Conservation (phyloP, 805 yeast genomes). For the Komagataella populi region DNA sequence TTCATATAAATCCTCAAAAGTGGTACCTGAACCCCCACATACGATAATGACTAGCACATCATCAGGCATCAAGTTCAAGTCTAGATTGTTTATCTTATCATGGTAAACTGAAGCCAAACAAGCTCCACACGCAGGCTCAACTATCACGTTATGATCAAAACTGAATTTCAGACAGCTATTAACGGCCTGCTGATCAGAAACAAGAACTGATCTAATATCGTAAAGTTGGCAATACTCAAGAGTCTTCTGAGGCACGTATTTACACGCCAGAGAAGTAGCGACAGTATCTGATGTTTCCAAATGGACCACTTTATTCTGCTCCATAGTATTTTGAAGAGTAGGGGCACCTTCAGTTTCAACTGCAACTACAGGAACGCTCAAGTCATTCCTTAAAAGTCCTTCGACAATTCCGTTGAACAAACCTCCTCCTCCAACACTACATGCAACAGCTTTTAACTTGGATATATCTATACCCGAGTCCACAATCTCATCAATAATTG, state of each 20-base stretch:
- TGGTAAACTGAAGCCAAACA: constrained; percentile 41
- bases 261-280: constrained; percentile 55
- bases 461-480: constrained; percentile 9
- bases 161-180: constrained; percentile 36
- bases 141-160: constrained; percentile 32
- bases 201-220: constrained; percentile 25
- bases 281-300: constrained; percentile 32
- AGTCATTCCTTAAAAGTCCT: constrained; percentile 24
- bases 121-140: constrained; percentile 70
- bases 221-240: constrained; percentile 28
- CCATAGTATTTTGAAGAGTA: constrained; percentile 37
- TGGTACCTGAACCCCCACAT: constrained; percentile 32
- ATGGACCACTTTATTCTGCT: constrained; percentile 26
- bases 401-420: constrained; percentile 35
- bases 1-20: neutral
- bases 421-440: constrained; percentile 50
- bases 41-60: constrained; percentile 39
- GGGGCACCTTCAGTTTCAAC: constrained; percentile 56
- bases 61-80: constrained; percentile 23
- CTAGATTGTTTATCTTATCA: constrained; percentile 13
- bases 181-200: constrained; percentile 44
- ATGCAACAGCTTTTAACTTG: constrained; percentile 29
- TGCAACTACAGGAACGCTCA: constrained; percentile 26
- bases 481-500: constrained; percentile 30
- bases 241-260: constrained; percentile 36